phyloP scores from a whole-genome alignment of 2,329 filamentous ascomycete genomes.

The Fusarium staphyleae region DNA sequence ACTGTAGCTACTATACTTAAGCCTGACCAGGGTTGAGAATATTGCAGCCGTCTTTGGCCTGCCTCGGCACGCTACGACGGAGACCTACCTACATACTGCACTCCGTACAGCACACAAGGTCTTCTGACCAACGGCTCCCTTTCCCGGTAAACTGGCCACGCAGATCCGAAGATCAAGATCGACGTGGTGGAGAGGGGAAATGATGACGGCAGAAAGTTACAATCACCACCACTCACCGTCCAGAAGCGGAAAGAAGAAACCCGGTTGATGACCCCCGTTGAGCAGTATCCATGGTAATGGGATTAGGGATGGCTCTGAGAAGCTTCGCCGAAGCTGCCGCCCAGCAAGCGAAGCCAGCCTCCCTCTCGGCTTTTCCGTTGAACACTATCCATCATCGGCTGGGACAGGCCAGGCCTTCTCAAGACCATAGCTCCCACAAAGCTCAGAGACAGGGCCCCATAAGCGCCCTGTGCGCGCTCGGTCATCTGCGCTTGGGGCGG shows the following conservation, averaged over 20 bases:
- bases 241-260: slow-evolving; percentile 9
- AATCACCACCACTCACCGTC: slow-evolving; percentile 29
- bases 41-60: slow-evolving; percentile 2
- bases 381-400: slow-evolving; percentile 3
- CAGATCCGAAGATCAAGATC: slow-evolving; percentile 42
- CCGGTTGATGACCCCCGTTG: slow-evolving; percentile 2
- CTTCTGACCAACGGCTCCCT: slow-evolving; percentile 33
- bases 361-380: slow-evolving; percentile 6
- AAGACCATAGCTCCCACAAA: slow-evolving; percentile 14
- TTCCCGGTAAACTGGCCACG: slow-evolving; percentile 35
- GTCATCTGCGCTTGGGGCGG: slow-evolving; percentile 43
- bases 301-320: slow-evolving; percentile 6
- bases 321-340: slow-evolving; percentile 23
- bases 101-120: slow-evolving; percentile 9
- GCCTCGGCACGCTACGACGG: slow-evolving; percentile 14
- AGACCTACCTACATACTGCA: background rate
- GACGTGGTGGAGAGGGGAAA: slow-evolving; percentile 31
- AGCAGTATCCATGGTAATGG: slow-evolving; percentile 12
- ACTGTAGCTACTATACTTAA: too few species aligned
- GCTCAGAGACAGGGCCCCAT: slow-evolving; percentile 26
- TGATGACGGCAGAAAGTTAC: slow-evolving; percentile 33
- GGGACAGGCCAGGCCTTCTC: slow-evolving; percentile 6
- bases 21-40: too few species aligned
- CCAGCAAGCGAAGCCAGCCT: slow-evolving; percentile 9
- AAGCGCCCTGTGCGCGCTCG: slow-evolving; percentile 41